These are phyloP conservation scores for Nakaseomyces nivariensis DNA, from an alignment of 1,139 yeast genomes.

Conservation along the genomic window DNA sequence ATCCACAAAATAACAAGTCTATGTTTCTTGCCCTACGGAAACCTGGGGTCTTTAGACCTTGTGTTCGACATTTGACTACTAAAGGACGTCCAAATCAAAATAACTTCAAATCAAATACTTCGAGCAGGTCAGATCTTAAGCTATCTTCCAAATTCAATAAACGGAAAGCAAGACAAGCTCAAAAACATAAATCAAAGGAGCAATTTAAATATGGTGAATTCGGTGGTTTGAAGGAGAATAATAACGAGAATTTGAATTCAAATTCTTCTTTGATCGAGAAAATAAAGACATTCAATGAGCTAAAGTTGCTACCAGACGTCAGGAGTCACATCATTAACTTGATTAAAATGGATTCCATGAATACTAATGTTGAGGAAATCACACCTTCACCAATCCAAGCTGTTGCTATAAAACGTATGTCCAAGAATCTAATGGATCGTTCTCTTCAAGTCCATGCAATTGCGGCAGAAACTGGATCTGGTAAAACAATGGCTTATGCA, in stretches of 20 bases:
- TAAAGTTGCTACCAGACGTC: slow-evolving; percentile 59
- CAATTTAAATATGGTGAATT: slow-evolving; percentile 13
- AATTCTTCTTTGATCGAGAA: slow-evolving; percentile 31
- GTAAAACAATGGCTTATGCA: slow-evolving; percentile 88
- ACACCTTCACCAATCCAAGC: slow-evolving; percentile 58
- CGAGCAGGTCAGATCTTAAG: neutral
- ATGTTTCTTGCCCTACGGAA: neutral
- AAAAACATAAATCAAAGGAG: neutral
- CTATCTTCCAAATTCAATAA: neutral
- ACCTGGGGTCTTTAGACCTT: neutral
- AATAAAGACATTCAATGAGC: slow-evolving; percentile 51
- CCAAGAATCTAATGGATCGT: slow-evolving; percentile 30
- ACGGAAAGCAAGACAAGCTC: neutral
- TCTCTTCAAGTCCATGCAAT: slow-evolving; percentile 58
- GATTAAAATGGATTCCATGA: slow-evolving; percentile 38
- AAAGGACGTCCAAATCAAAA: neutral
- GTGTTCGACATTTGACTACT: neutral
- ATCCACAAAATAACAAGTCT: neutral
- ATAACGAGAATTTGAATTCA: neutral
- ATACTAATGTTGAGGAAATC: slow-evolving; percentile 20
- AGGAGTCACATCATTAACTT: slow-evolving; percentile 54
- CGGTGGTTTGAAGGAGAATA: neutral
- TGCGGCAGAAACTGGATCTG: slow-evolving; percentile 96
- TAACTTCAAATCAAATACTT: neutral
- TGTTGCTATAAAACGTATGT: slow-evolving; percentile 44